Conservation (phyloP, 768 basidiomycete species). For the Exidia glandulosa region DNA sequence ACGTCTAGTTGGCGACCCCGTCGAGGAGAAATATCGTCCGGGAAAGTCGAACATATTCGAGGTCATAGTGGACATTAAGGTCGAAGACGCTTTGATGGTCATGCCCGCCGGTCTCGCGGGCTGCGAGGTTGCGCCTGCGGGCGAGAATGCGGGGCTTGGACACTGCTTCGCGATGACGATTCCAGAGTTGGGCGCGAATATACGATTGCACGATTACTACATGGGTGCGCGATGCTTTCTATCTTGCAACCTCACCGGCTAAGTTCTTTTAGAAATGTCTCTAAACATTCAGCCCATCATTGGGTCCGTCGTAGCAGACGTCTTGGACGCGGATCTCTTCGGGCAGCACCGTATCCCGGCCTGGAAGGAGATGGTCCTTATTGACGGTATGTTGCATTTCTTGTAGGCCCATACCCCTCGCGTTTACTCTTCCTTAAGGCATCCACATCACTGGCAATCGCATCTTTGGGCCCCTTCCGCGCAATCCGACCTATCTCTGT, state of each 20-base stretch:
- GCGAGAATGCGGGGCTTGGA: constrained; percentile 32
- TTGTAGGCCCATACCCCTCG: neutral
- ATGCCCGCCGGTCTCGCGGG: constrained; percentile 61
- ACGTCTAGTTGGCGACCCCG: constrained; percentile 65
- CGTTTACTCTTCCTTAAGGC: constrained; percentile 30
- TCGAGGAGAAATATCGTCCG: constrained; percentile 66
- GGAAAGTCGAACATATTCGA: constrained; percentile 80
- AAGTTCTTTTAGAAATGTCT: constrained; percentile 50
- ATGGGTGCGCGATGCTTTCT: constrained; percentile 56
- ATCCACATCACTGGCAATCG: constrained; percentile 74
- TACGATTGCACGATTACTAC: constrained; percentile 75
- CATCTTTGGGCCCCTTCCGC: constrained; percentile 81
- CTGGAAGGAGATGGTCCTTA: constrained; percentile 28
- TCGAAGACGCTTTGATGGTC: constrained; percentile 44
- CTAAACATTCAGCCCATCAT: constrained; percentile 56
- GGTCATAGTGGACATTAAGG: constrained; percentile 46
- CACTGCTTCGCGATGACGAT: constrained; percentile 43
- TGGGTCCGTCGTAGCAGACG: constrained; percentile 35
- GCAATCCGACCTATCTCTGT: constrained; percentile 77
- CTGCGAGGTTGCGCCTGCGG: constrained; percentile 29
- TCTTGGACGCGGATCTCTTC: constrained; percentile 20
- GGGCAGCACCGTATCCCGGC: constrained; percentile 8
- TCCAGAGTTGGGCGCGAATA: constrained; percentile 62
- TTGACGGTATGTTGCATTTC: constrained; percentile 32
- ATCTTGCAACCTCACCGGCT: neutral